These are phyloP conservation scores for Colletotrichum musicola DNA, from an alignment of 2,329 filamentous ascomycete genomes.

Conservation along the genomic window DNA sequence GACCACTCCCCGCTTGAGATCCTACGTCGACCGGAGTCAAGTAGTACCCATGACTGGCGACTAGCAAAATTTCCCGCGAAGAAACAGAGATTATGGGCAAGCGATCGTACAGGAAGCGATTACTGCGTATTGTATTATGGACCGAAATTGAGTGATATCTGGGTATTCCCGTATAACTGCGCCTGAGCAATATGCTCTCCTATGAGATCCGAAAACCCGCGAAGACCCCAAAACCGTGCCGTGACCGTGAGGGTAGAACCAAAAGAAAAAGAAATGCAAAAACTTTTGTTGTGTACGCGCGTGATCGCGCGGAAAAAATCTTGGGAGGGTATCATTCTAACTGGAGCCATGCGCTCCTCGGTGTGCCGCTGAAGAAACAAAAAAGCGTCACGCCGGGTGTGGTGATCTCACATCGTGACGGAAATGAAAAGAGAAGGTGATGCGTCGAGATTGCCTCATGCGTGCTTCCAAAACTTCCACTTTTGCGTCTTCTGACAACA, in stretches of 20 bases:
- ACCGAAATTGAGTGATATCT: not conserved
- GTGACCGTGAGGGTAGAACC: not conserved
- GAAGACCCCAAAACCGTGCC: not conserved
- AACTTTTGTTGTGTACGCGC: slow-evolving; percentile 14
- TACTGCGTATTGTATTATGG: not conserved
- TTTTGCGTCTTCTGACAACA: slow-evolving; percentile 35
- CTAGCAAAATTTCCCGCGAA: too few species aligned
- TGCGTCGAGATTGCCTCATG: not conserved
- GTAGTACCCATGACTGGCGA: too few species aligned
- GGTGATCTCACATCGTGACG: slow-evolving; percentile 11
- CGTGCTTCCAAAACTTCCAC: slow-evolving; percentile 42
- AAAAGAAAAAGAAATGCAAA: not conserved
- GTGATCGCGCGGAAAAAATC: not conserved
- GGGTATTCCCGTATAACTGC: not conserved
- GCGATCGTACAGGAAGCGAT: not conserved
- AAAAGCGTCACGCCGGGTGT: too few species aligned
- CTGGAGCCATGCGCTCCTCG: slow-evolving; percentile 13
- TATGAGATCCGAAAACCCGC: not conserved
- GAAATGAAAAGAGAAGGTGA: slow-evolving; percentile 7
- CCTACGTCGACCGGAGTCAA: not conserved
- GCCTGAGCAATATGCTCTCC: not conserved
- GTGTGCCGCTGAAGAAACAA: too few species aligned
- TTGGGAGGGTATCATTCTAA: slow-evolving; percentile 38
- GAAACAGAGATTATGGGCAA: too few species aligned
- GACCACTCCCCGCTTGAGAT: not conserved